Conservation (phyloP, 345 rosid species). For the Hibiscus trionum region DNA sequence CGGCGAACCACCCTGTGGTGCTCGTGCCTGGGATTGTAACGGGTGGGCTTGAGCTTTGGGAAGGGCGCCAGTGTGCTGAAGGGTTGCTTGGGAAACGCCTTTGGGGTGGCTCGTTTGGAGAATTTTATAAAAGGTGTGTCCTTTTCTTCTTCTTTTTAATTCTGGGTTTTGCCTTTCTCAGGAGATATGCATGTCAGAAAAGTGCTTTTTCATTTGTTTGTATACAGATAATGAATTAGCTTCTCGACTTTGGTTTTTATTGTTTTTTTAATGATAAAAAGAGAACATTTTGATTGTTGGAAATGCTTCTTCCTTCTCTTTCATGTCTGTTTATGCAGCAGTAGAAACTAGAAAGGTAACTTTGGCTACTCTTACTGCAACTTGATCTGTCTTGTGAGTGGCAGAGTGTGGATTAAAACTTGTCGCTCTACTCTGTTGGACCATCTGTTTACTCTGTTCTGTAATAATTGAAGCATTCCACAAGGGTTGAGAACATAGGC, state of each 20-base stretch:
- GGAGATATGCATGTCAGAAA: background rate
- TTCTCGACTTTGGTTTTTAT: no score
- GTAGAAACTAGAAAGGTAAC: background rate
- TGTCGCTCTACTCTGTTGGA: background rate
- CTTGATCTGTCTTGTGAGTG: background rate
- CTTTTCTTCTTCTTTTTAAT: background rate
- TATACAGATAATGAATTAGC: no score
- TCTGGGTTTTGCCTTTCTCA: background rate
- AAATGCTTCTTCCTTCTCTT: background rate
- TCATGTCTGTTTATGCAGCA: background rate
- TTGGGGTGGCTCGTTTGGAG: slow-evolving; percentile 1
- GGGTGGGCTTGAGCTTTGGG: background rate
- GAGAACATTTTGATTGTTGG: background rate
- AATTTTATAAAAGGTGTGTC: background rate
- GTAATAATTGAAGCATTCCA: background rate
- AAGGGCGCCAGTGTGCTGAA: background rate
- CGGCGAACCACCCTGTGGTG: background rate
- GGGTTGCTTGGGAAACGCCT: background rate
- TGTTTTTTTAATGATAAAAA: no score
- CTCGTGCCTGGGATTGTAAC: background rate
- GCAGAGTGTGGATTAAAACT: background rate
- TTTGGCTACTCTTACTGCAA: background rate
- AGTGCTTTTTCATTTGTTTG: background rate
- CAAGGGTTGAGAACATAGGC: background rate
- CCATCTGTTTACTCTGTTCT: background rate